Conservation (phyloP, 1,284 basidiomycete genomes). For the Apiotrichum akiyoshidainum region DNA sequence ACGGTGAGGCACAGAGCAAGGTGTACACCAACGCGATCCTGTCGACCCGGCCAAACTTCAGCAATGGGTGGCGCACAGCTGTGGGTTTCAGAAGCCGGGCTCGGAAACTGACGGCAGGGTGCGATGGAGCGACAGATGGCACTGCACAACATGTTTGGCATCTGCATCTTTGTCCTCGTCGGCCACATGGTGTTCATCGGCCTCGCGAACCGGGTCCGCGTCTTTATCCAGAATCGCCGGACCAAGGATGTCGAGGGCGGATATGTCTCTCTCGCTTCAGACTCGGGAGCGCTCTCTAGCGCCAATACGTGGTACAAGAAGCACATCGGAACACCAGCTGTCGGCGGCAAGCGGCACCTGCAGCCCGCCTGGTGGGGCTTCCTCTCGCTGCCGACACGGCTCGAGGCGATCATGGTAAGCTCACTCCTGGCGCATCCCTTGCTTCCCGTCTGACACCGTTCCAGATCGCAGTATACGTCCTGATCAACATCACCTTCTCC, state of each 20-base stretch:
- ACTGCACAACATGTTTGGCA: constrained; percentile 29
- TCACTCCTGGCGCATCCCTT: neutral
- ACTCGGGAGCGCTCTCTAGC: neutral
- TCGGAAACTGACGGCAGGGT: neutral
- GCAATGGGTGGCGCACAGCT: constrained; percentile 2
- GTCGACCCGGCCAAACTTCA: constrained; percentile 1
- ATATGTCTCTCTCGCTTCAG: neutral
- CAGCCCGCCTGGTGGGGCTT: constrained; percentile 22
- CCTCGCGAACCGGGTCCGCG: constrained; percentile 13
- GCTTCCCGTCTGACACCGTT: neutral
- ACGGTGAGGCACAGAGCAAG: neutral
- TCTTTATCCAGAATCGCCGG: neutral
- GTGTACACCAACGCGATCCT: constrained; percentile 2
- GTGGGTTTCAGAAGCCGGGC: neutral
- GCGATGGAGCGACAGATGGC: neutral
- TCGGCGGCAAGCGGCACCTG: constrained; percentile 24
- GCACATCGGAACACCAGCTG: constrained; percentile 23
- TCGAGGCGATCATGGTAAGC: constrained; percentile 27
- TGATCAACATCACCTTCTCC: constrained; percentile 37
- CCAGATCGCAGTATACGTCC: constrained; percentile 28
- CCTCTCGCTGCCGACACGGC: constrained; percentile 27
- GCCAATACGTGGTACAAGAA: constrained; percentile 20
- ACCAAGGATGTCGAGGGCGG: neutral
- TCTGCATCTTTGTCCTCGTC: constrained; percentile 24
- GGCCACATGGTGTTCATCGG: constrained; percentile 21